Evolutionary conservation across 768 basidiomycete genomes (phyloP), one percentile per base, ranked within the genome.

Genomic region (Lactarius trivialis): DNA sequence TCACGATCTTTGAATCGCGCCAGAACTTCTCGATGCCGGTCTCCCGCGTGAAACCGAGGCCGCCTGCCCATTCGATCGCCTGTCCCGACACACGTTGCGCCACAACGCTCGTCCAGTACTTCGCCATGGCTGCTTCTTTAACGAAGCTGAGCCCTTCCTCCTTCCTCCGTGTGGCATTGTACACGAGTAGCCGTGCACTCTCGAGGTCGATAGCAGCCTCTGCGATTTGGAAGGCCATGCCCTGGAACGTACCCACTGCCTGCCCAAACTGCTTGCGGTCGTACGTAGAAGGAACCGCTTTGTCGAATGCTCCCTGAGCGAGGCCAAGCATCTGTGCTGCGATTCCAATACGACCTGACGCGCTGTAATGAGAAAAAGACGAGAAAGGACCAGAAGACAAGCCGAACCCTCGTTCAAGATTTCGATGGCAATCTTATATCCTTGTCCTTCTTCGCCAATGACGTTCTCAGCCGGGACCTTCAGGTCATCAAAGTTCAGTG

Each of bases 281-380:
- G 75, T 91, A 97, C 1, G 97, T 92, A 74, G 97, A 97, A 0
- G 91, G 87, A n/a, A 98, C 91, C 1, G 91, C 82, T 72, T 95
- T 92, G 76, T 95, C 86, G 71, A 98, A 99, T 2, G 93, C 95
- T 26, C 96, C 97, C 71, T 98, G 94, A 2, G 97, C 97, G 33
- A 98, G 85, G 17, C 97, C 97, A 58, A 99, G 81, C 97, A 98
- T 98, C 75, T 99, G 97, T 0, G 92, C 96, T 19, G 96, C 97
- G 65, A 98, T 98, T 34, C 96, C 96, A 68, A 98, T 96, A 61
- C 96, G 91, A 59, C 90, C 85, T 84, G 51, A 19, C 26, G 34
- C 48, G 52, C 34, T 1, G 39, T 54, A 34, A 24, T 49, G 48
- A 57, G 34, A 49, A 53, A 3, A 30, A 36, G 9, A 21, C 11